Base-by-base conservation (phyloP, 2,329 filamentous ascomycete species). In the Xylaria sp. region DNA sequence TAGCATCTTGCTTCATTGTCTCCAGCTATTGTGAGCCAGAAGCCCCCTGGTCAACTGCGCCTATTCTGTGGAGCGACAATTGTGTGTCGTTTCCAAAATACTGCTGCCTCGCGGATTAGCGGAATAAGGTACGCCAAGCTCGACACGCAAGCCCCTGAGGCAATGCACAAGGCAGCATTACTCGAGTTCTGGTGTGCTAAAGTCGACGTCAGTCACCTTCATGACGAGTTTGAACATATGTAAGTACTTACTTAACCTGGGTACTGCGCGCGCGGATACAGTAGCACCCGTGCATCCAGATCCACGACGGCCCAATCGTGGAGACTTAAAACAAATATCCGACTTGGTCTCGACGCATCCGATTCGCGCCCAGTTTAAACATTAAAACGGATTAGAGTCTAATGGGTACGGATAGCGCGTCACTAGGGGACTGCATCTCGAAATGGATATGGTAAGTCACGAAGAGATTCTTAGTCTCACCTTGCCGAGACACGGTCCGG, bases 261-360 rank as follows among this genome's bases (percentile, higher is more conserved):
- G 44, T 46, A n/a, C 15, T 46, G 44, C 15, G 15, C 12, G 39
- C 15, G 23, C 15, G 41, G 41, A 18, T 3, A 28, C 5, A 18
- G 18, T 28, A 18, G 18, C 41, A n/a, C 23, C 13, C 50, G 13
- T 23, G 51, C 51, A 56, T 39, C 52, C 20, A 39, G 52, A 56
- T 56, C 25, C 52, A 54, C n/a, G n/a, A 15, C 39, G 25, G 48
- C 62, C 57, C 51, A 62, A 57, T 82, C 72, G 51, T 86, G 76
- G 23, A 88, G 81, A 55, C 83, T 44, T 44, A 23, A 44, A 63
- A 57, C 51, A 34, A 44, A 44, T 2, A 51, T 51, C 39, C 28
- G 34, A 34, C 51, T 37, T 48, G 39, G 18, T 56, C 37, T n/a
- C 39, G 50, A 62, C 34, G 44, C 52, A 51, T 55, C 51, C 57